Evolutionary conservation across 345 rosid species (phyloP).

Genomic region (Viola odorata): DNA sequence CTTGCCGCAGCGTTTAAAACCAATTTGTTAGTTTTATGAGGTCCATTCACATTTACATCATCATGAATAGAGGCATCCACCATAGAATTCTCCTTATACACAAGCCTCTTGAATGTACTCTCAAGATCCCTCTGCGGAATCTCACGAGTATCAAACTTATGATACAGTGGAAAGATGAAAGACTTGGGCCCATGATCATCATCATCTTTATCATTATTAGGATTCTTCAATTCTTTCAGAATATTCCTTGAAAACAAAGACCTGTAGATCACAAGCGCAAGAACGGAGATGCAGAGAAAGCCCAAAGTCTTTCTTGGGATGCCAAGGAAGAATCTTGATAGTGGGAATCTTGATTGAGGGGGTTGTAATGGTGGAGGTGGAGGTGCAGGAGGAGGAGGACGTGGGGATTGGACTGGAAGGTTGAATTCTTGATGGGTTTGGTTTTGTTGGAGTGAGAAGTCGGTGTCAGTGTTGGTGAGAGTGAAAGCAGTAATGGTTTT

Average conservation of each 20-base stretch:
- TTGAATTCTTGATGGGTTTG: constrained; percentile 10
- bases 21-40: constrained; percentile 26
- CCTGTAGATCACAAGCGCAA: constrained; percentile 42
- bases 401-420: constrained; percentile 22
- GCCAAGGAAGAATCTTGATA: constrained; percentile 21
- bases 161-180: constrained; percentile 68
- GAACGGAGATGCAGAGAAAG: constrained; percentile 48
- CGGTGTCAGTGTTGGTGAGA: constrained; percentile 32
- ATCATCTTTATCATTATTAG: constrained; percentile 24
- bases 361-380: constrained; percentile 28
- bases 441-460: constrained; percentile 18
- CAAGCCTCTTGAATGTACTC: constrained; percentile 42
- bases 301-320: constrained; percentile 39
- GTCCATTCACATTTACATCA: constrained; percentile 21
- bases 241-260: constrained; percentile 33
- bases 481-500: constrained; percentile 87
- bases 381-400: too few relatives aligned
- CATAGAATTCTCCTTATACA: constrained; percentile 23
- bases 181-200: constrained; percentile 38
- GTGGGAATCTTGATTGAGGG: constrained; percentile 33
- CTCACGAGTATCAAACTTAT: constrained; percentile 40
- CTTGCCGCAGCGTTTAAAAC: constrained; percentile 32
- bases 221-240: constrained; percentile 35
- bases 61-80: constrained; percentile 26
- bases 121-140: constrained; percentile 36